phyloP scores from a whole-genome alignment of 129 eudicot species.

The Flaveria robusta region DNA sequence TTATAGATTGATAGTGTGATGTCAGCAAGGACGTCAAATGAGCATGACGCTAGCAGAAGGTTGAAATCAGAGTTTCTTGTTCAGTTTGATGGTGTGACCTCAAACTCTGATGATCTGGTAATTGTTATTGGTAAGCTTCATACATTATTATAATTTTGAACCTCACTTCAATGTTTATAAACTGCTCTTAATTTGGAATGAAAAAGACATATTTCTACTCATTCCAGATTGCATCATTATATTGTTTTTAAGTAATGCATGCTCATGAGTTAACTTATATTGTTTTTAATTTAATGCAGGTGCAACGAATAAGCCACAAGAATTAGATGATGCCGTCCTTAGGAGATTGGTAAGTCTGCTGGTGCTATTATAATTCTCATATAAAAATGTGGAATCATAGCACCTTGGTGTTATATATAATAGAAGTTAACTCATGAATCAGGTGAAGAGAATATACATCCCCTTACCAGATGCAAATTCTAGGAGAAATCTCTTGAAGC shows the following conservation, averaged over 20 bases:
- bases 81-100: slow-evolving; percentile 96
- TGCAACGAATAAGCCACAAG: slow-evolving; percentile 99
- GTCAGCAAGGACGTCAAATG: slow-evolving; percentile 90
- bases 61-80: slow-evolving; percentile 93
- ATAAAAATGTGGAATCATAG: neutral
- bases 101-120: slow-evolving; percentile 78
- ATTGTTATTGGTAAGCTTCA: slow-evolving; percentile 78
- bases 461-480: slow-evolving; percentile 86
- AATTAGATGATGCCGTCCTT: slow-evolving; percentile 96
- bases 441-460: slow-evolving; percentile 98
- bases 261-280: too few species aligned
- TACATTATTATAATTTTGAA: neutral
- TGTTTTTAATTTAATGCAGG: too few species aligned
- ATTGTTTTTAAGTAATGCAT: slow-evolving; percentile 5
- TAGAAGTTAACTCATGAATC: slow-evolving; percentile 27
- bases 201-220: slow-evolving; percentile 3
- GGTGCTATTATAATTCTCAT: slow-evolving; percentile 1
- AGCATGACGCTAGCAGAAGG: slow-evolving; percentile 99
- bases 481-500: slow-evolving; percentile 66
- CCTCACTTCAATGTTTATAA: slow-evolving; percentile 13
- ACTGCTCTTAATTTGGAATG: neutral
- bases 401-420: slow-evolving; percentile 13
- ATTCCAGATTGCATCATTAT: neutral
- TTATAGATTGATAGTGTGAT: slow-evolving; percentile 90
- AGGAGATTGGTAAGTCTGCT: slow-evolving; percentile 83